A percentile compares a stretch with the other conserved stretches of the same genome.
phyloP scores from a whole-genome alignment of 768 basidiomycete species.

The Pisolithus microcarpus region DNA sequence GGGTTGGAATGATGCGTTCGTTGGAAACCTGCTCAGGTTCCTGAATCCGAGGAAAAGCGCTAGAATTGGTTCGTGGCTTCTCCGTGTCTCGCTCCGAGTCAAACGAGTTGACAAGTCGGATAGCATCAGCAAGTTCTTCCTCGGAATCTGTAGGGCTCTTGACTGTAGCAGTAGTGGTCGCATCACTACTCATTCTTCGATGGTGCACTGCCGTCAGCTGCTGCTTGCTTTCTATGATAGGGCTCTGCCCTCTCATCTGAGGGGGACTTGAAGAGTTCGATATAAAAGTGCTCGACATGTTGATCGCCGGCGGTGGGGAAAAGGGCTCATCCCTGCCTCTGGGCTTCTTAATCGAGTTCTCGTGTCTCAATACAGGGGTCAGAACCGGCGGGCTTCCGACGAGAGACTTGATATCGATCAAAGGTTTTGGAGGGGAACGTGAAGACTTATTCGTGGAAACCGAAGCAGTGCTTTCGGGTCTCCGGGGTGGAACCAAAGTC shows the following conservation, averaged over 20 bases:
- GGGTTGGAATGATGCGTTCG: conserved; percentile 41
- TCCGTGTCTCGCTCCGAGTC: conserved; percentile 16
- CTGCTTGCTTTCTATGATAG: neutral
- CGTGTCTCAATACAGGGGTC: conserved; percentile 23
- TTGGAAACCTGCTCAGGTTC: neutral
- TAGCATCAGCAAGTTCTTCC: conserved; percentile 26
- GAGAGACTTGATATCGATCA: conserved; percentile 33
- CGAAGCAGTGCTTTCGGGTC: conserved; percentile 58
- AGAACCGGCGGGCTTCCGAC: conserved; percentile 31
- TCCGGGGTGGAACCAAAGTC: conserved; percentile 49
- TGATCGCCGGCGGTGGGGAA: conserved; percentile 22
- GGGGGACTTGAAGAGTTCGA: conserved; percentile 7
- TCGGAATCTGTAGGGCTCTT: conserved; percentile 11
- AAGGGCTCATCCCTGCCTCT: conserved; percentile 22
- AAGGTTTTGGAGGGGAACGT: conserved; percentile 35
- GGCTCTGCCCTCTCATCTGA: conserved; percentile 3
- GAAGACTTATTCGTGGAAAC: conserved; percentile 23
- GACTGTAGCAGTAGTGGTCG: conserved; percentile 3
- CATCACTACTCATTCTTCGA: conserved; percentile 15
- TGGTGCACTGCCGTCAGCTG: conserved; percentile 2
- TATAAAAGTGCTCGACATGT: conserved; percentile 12
- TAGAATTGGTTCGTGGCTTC: neutral
- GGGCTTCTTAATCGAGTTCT: conserved; percentile 20
- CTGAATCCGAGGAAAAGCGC: neutral
- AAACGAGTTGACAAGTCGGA: conserved; percentile 23